These are phyloP conservation scores for Cadophora malorum DNA, from an alignment of 2,329 filamentous ascomycete species.

Conservation along the genomic window DNA sequence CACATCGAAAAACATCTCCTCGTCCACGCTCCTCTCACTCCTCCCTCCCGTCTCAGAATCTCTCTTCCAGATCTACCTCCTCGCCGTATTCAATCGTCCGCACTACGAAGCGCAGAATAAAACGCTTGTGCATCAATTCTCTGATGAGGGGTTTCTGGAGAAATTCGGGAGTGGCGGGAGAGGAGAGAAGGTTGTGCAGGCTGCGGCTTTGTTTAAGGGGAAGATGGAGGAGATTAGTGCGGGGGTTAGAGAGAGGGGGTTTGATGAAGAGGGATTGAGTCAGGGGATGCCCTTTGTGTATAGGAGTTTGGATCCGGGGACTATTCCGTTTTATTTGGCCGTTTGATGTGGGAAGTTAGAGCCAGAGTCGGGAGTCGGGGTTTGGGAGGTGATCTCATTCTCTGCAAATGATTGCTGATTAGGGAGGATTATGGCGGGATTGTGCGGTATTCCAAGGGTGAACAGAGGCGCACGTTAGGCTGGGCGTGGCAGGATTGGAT, in stretches of 20 bases:
- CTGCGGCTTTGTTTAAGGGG: slow-evolving; percentile 47
- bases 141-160: slow-evolving; percentile 45
- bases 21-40: slow-evolving; percentile 44
- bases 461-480: too few species aligned
- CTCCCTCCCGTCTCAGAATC: slow-evolving; percentile 46
- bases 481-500: too few species aligned
- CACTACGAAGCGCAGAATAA: slow-evolving; percentile 46
- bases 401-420: too few species aligned
- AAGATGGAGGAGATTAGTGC: slow-evolving; percentile 50
- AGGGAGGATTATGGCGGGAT: too few species aligned
- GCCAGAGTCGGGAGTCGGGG: too few species aligned
- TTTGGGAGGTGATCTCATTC: too few species aligned
- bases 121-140: slow-evolving; percentile 52
- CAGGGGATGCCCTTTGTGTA: slow-evolving; percentile 56
- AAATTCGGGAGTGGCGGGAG: slow-evolving; percentile 42
- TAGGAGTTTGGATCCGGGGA: slow-evolving; percentile 32
- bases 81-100: slow-evolving; percentile 51
- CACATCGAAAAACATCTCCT: slow-evolving; percentile 48
- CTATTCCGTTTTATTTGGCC: slow-evolving; percentile 27
- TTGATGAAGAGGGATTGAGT: slow-evolving; percentile 52
- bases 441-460: too few species aligned
- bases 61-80: slow-evolving; percentile 48
- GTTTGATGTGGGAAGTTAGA: slow-evolving; percentile 5
- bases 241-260: slow-evolving; percentile 47
- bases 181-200: slow-evolving; percentile 38